Percentiles rank a stretch among this genome's conserved stretches.
phyloP scores from a whole-genome alignment of 257 asterid species.

The Fraxinus excelsior region DNA sequence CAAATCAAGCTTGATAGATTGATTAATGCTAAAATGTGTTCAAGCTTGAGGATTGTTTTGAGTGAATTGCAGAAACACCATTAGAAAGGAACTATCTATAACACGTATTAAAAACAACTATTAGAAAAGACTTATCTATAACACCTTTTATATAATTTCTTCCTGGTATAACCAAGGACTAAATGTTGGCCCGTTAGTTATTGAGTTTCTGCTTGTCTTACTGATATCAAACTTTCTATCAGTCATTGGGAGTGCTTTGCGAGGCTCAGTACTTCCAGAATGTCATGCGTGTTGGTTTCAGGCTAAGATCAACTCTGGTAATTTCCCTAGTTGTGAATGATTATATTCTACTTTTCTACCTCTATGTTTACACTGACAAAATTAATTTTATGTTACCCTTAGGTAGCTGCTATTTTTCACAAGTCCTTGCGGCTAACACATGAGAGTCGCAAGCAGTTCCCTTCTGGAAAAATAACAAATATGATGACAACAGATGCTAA shows the following conservation, averaged over 20 bases:
- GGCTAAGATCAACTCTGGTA: slow-evolving; percentile 91
- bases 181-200: slow-evolving; percentile 12
- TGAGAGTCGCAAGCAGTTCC: slow-evolving; percentile 70
- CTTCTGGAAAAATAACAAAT: slow-evolving; percentile 82
- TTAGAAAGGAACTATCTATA: neutral
- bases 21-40: neutral
- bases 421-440: slow-evolving; percentile 81
- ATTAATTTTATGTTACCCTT: slow-evolving; percentile 23
- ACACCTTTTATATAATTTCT: neutral
- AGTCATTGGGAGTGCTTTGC: slow-evolving; percentile 84
- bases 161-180: slow-evolving; percentile 1
- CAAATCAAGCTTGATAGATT: neutral
- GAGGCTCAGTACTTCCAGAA: slow-evolving; percentile 93
- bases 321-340: slow-evolving; percentile 21
- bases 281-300: slow-evolving; percentile 92
- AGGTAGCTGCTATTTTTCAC: slow-evolving; percentile 85
- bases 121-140: neutral
- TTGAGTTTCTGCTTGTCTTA: slow-evolving; percentile 1
- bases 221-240: slow-evolving; percentile 28
- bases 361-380: slow-evolving; percentile 4
- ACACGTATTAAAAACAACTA: neutral
- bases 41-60: neutral
- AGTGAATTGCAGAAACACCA: neutral
- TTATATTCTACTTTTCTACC: neutral
- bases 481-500: slow-evolving; percentile 91